These are phyloP conservation scores for Yarrowia hollandica DNA, from an alignment of 805 yeast genomes.

Conservation along the genomic window DNA sequence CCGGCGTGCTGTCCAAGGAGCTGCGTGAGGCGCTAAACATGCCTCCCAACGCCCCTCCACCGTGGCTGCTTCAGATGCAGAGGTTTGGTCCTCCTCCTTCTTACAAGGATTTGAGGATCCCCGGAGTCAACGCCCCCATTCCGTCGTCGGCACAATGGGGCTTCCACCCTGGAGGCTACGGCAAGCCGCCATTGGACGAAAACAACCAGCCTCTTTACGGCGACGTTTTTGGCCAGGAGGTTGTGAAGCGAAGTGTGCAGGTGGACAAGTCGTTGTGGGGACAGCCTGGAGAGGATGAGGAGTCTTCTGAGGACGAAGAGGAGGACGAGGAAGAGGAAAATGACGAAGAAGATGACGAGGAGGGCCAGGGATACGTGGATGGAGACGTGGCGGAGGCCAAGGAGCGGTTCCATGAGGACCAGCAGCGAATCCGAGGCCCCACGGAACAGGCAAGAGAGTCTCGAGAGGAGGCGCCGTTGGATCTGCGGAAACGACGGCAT, in stretches of 20 bases:
- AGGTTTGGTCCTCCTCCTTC: constrained; percentile 81
- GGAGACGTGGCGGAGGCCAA: constrained; percentile 41
- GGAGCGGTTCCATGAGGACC: background rate
- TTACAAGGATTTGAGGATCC: constrained; percentile 64
- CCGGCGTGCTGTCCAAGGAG: constrained; percentile 65
- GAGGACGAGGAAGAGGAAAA: constrained; percentile 42
- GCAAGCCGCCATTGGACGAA: constrained; percentile 43
- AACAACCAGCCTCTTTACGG: constrained; percentile 42
- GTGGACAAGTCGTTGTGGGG: constrained; percentile 34
- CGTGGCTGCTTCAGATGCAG: constrained; percentile 76
- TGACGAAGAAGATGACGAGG: constrained; percentile 37
- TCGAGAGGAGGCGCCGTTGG: constrained; percentile 26
- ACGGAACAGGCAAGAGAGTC: constrained; percentile 13
- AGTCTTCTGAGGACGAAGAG: constrained; percentile 43
- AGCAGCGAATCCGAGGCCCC: background rate
- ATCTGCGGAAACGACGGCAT: constrained; percentile 32
- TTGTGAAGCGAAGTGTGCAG: background rate
- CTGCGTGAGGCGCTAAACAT: constrained; percentile 72
- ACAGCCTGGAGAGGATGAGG: constrained; percentile 38
- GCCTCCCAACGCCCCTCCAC: constrained; percentile 60
- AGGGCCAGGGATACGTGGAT: constrained; percentile 45
- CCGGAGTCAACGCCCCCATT: constrained; percentile 50
- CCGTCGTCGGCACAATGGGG: constrained; percentile 46
- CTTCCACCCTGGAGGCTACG: constrained; percentile 46
- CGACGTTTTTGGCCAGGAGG: constrained; percentile 39